A percentile compares a stretch with the other conserved stretches of the same genome.
Conservation (phyloP, 163 green algal species). For the Scenedesmus sp. region DNA sequence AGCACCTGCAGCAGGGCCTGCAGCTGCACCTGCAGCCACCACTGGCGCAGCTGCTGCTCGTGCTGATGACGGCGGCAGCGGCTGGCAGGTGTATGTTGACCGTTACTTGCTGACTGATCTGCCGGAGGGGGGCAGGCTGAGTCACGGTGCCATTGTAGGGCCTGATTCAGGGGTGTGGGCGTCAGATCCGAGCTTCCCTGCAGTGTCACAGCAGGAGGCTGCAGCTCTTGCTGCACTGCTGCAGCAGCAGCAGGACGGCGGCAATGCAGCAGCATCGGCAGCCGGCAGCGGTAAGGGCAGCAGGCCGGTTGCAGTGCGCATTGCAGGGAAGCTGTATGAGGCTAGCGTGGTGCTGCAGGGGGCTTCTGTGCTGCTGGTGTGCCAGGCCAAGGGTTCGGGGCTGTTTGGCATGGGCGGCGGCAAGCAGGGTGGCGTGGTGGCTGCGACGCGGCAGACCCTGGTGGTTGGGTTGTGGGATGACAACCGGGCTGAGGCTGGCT, state of each 20-base stretch:
- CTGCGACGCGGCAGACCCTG: not conserved
- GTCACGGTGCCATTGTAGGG: constrained; percentile 43
- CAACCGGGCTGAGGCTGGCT: not conserved
- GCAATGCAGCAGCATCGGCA: not conserved
- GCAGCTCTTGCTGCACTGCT: constrained; percentile 5
- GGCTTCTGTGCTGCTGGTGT: constrained; percentile 20
- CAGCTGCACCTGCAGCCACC: not conserved
- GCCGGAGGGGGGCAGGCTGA: constrained; percentile 26
- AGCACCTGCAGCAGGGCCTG: not conserved
- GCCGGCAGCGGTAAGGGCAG: not conserved
- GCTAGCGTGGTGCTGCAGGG: not conserved
- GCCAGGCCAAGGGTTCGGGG: not conserved
- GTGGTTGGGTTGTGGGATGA: constrained; percentile 33
- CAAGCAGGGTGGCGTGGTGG: constrained; percentile 1
- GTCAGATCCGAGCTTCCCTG: constrained; percentile 33
- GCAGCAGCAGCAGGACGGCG: not conserved
- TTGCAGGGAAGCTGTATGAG: constrained; percentile 44
- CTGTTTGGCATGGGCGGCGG: constrained; percentile 23
- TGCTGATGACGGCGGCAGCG: not conserved
- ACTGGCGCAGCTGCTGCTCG: not conserved
- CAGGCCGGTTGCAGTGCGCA: not conserved
- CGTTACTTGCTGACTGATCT: constrained; percentile 37
- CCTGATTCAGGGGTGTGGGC: constrained; percentile 45
- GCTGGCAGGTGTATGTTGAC: constrained; percentile 47
- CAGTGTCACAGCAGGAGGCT: constrained; percentile 40